A percentile compares a stretch with the other conserved stretches of the same genome.
These are phyloP conservation scores for Penicillium manginii DNA, from an alignment of 495 filamentous ascomycete species.

Conservation along the genomic window DNA sequence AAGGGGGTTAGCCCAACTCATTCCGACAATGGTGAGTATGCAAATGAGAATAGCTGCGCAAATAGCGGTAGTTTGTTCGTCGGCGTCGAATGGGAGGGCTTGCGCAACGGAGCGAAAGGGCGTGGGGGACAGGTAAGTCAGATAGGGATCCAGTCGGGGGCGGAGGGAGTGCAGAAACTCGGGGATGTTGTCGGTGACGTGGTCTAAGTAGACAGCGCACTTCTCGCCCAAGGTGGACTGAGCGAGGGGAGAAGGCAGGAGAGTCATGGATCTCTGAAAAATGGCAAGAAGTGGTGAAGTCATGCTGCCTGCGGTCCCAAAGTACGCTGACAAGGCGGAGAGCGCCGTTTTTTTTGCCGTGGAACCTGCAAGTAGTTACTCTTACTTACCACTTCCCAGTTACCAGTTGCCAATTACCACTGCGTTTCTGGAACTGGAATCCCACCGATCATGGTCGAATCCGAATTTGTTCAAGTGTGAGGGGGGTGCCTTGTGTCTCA, in stretches of 20 bases:
- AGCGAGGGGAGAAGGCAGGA: slow-evolving; percentile 48
- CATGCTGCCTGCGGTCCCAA: slow-evolving; percentile 19
- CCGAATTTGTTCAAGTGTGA: neutral
- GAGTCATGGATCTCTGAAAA: slow-evolving; percentile 40
- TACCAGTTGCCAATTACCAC: too few relatives aligned
- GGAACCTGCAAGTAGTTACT: neutral
- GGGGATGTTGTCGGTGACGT: slow-evolving; percentile 58
- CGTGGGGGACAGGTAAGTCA: slow-evolving; percentile 43
- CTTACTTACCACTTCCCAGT: too few relatives aligned
- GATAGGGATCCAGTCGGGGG: slow-evolving; percentile 38
- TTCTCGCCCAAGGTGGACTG: slow-evolving; percentile 53
- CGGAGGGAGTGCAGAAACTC: slow-evolving; percentile 47
- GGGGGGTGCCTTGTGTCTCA: neutral
- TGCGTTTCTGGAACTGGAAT: neutral
- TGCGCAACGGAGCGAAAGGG: slow-evolving; percentile 37
- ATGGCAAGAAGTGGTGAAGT: slow-evolving; percentile 24
- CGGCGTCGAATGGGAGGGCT: slow-evolving; percentile 31
- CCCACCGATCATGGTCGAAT: neutral
- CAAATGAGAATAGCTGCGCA: slow-evolving; percentile 47
- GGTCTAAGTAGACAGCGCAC: slow-evolving; percentile 54
- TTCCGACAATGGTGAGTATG: slow-evolving; percentile 53
- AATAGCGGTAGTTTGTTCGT: slow-evolving; percentile 27
- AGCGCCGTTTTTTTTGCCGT: slow-evolving; percentile 25
- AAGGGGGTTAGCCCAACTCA: slow-evolving; percentile 67
- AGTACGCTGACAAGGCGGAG: slow-evolving; percentile 38